phyloP scores from a whole-genome alignment of 441 rosid genomes.

The Eruca vesicaria region DNA sequence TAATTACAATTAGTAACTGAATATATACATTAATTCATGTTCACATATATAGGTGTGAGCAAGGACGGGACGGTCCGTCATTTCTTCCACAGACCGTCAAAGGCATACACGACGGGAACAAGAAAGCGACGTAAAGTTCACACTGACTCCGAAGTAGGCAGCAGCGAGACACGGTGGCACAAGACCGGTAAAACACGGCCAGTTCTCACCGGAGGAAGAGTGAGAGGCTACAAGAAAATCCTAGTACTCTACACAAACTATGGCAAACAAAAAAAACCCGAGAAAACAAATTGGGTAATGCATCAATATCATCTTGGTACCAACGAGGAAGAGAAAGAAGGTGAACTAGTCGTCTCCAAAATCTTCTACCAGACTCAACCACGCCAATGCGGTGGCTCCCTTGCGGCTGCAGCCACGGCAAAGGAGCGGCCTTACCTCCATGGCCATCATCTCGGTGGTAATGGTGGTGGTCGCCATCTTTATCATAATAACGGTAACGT shows the following conservation, averaged over 20 bases:
- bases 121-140: constrained; percentile 59
- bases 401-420: constrained; percentile 17
- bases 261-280: constrained; percentile 59
- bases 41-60: constrained; percentile 39
- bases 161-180: constrained; percentile 67
- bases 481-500: constrained; percentile 18
- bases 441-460: constrained; percentile 7
- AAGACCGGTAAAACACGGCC: constrained; percentile 68
- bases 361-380: constrained; percentile 71
- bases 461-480: constrained; percentile 31
- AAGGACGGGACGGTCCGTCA: constrained; percentile 61
- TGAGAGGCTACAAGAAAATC: constrained; percentile 62
- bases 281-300: constrained; percentile 73
- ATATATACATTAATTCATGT: background rate
- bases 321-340: constrained; percentile 64
- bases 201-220: constrained; percentile 42
- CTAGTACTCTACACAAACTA: constrained; percentile 67
- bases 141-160: constrained; percentile 41
- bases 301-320: constrained; percentile 62
- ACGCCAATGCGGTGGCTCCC: constrained; percentile 49
- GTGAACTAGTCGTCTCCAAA: constrained; percentile 61
- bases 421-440: constrained; percentile 36
- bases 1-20: no score
- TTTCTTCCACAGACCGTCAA: constrained; percentile 67
- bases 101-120: constrained; percentile 67